Evolutionary conservation across 2,329 filamentous ascomycete genomes (phyloP).

Genomic region (Cercospora zeae-maydis): DNA sequence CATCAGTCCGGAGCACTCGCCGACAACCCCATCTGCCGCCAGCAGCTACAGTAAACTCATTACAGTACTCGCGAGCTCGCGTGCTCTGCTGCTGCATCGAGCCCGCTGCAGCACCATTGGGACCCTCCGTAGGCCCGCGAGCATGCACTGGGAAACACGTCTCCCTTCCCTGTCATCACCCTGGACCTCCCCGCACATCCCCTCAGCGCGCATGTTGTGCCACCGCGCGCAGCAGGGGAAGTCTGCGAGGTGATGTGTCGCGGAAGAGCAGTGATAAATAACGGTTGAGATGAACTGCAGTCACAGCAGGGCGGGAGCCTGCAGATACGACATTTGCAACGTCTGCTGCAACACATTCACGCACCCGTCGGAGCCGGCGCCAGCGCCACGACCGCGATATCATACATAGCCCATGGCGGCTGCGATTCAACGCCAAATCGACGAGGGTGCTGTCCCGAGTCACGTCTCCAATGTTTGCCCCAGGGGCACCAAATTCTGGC

Average conservation of each 20-base stretch:
- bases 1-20: background rate
- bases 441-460: slow-evolving; percentile 33
- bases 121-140: slow-evolving; percentile 1
- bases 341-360: slow-evolving; percentile 5
- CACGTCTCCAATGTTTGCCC: slow-evolving; percentile 41
- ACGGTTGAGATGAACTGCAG: background rate
- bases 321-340: slow-evolving; percentile 1
- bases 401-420: slow-evolving; percentile 12
- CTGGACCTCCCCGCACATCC: slow-evolving; percentile 13
- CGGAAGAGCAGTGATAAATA: slow-evolving; percentile 4
- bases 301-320: background rate
- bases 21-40: slow-evolving; percentile 5
- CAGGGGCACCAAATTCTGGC: slow-evolving; percentile 47
- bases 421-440: slow-evolving; percentile 33
- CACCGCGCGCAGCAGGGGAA: slow-evolving; percentile 6
- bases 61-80: slow-evolving; percentile 6
- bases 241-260: slow-evolving; percentile 8
- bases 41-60: too few species aligned
- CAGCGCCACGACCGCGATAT: background rate
- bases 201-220: slow-evolving; percentile 6
- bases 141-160: background rate
- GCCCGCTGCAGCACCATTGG: background rate
- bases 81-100: slow-evolving; percentile 8
- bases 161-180: slow-evolving; percentile 8
- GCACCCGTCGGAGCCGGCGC: background rate